Base-by-base conservation (phyloP, 495 filamentous ascomycete species). In the Daldinia grandis region DNA sequence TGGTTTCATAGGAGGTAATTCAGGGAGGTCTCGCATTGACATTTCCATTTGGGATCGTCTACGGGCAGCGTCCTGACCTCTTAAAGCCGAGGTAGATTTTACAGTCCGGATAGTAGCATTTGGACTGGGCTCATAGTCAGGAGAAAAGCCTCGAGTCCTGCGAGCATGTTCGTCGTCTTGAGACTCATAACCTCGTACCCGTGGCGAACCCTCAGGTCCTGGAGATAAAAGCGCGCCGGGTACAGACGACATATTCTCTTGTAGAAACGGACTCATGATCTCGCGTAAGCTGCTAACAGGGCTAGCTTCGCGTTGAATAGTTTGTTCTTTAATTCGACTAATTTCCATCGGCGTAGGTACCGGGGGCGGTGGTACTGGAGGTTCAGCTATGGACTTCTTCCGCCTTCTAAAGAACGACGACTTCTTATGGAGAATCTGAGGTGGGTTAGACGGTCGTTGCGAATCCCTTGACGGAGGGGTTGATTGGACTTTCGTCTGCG, bases 361-460 rank as follows among this genome's bases (percentile, higher is more conserved):
- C 7, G 73, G 73, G 15, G 73, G 77, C 7, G 74, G 70, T 7
- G 74, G 80, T n/a, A 81, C 73, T 8, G 85, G 83, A 7, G 80
- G 81, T 51, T 84, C 75, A 87, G 90, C 60, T 81, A 88, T 59
- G 3, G 94, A 97, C 80, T 92, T 93, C 86, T 99, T 99, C 69
- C 95, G 87, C 69, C 95, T 86, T 71, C 95, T 86, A 80, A 99
- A 98, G 83, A 99, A 98, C 0, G 89, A 90, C 1, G 94, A 97
- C 78, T 97, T 98, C 81, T 99, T 97, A 62, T 89, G 91, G 59
- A 98, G 68, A 5, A 85, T 81, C 84, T 83, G 78, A 51, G 78
- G 77, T 15, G 79, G 81, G 17, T 77, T 76, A 27, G 79, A 76
- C 51, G 75, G 37, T 10, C 68, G 75, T 49, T 76, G 64, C 5